phyloP scores from a whole-genome alignment of 2,329 filamentous ascomycete species.

The Aspergillus costaricaensis region DNA sequence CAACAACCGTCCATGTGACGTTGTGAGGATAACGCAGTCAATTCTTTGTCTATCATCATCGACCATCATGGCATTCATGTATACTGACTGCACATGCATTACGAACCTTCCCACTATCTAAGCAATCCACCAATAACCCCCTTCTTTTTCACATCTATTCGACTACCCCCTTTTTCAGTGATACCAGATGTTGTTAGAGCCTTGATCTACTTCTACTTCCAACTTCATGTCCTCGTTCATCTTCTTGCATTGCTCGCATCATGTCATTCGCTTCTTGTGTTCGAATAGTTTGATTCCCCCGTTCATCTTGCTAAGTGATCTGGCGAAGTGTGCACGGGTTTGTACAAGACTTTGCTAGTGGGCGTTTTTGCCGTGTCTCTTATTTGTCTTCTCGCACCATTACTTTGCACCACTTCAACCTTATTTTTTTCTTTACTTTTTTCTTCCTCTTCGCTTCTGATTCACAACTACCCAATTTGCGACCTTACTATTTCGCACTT shows the following conservation, averaged over 20 bases:
- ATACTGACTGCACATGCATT: constrained; percentile 15
- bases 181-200: constrained; percentile 21
- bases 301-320: not conserved
- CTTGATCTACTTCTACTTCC: constrained; percentile 1
- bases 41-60: not conserved
- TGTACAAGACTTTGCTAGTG: constrained; percentile 12
- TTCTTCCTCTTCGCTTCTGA: not conserved
- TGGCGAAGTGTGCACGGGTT: constrained; percentile 12
- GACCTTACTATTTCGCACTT: no score
- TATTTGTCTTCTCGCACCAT: not conserved
- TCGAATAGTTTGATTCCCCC: constrained; percentile 10
- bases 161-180: constrained; percentile 7
- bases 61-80: constrained; percentile 2
- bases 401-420: not conserved
- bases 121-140: not conserved
- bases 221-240: not conserved
- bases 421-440: not conserved
- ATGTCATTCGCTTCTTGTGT: constrained; percentile 14
- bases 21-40: constrained; percentile 16
- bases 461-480: not conserved
- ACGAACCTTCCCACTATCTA: constrained; percentile 3
- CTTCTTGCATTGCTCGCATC: constrained; percentile 3
- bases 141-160: not conserved
- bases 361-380: constrained; percentile 6
- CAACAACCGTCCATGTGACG: not conserved